These are phyloP conservation scores for Diaporthe humulicola DNA, from an alignment of 2,329 filamentous ascomycete species.

Conservation along the genomic window DNA sequence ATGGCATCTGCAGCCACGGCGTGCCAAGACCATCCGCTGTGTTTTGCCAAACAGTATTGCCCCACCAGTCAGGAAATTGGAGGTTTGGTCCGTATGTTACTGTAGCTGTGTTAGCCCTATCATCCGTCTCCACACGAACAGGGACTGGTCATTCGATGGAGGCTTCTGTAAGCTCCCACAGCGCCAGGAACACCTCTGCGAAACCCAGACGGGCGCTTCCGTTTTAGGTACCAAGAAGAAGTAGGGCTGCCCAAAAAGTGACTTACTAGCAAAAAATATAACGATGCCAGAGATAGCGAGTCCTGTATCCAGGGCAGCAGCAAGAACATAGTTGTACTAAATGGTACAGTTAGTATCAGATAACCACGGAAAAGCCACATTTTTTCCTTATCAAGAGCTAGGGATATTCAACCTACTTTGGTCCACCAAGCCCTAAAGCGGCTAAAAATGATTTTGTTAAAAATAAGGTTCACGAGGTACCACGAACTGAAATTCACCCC, in stretches of 20 bases:
- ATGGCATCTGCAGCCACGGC: constrained; percentile 49
- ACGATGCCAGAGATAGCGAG: constrained; percentile 51
- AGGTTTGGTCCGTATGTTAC: constrained; percentile 50
- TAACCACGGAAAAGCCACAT: background rate
- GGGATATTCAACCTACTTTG: constrained; percentile 10
- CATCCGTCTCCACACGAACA: too few relatives aligned
- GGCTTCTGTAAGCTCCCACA: background rate
- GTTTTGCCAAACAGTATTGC: constrained; percentile 52
- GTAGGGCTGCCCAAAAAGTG: background rate
- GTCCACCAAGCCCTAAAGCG: constrained; percentile 61
- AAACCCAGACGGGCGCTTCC: background rate
- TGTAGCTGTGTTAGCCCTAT: background rate
- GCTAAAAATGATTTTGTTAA: constrained; percentile 58
- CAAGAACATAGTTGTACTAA: constrained; percentile 56
- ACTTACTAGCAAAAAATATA: constrained; percentile 50
- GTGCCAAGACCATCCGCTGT: constrained; percentile 50
- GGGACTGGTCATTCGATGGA: too few relatives aligned
- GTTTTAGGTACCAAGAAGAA: background rate
- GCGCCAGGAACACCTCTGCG: too few relatives aligned
- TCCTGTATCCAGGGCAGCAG: constrained; percentile 50
- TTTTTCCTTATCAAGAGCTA: background rate
- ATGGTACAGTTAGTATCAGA: background rate
- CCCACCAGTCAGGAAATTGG: constrained; percentile 53
- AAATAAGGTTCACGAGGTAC: constrained; percentile 60
- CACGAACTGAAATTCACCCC: constrained; percentile 52